These are phyloP conservation scores for Mycena leptocephala DNA, from an alignment of 768 basidiomycete genomes.

Conservation along the genomic window DNA sequence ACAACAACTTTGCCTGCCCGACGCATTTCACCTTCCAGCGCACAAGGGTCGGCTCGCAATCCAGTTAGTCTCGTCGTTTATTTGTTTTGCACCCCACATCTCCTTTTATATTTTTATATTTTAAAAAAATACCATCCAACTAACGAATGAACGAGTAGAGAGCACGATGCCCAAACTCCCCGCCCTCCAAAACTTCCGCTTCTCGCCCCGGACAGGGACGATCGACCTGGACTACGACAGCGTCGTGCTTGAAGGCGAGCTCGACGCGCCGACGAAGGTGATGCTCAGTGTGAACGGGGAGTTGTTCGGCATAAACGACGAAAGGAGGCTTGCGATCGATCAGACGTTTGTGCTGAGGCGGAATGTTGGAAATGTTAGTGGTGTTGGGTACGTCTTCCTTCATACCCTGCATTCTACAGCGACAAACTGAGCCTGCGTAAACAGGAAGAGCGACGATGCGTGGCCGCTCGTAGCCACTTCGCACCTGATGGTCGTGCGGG, in stretches of 20 bases:
- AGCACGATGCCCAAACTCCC: slow-evolving; percentile 29
- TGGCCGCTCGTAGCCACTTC: slow-evolving; percentile 31
- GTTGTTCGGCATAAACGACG: slow-evolving; percentile 11
- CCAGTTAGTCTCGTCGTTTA: neutral
- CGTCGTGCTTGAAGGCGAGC: slow-evolving; percentile 15
- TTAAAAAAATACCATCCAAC: too few species aligned
- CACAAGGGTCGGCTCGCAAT: neutral
- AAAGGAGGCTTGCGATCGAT: slow-evolving; percentile 27
- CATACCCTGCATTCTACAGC: too few species aligned
- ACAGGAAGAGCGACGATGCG: slow-evolving; percentile 5
- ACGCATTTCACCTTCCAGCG: slow-evolving; percentile 26
- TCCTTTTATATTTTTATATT: too few species aligned
- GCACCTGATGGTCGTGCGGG: slow-evolving; percentile 31
- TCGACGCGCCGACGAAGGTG: neutral
- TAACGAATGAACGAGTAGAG: neutral
- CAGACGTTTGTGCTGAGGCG: slow-evolving; percentile 30
- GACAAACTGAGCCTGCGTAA: neutral
- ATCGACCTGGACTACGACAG: slow-evolving; percentile 31
- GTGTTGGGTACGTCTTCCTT: neutral
- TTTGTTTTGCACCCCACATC: neutral
- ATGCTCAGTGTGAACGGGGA: slow-evolving; percentile 28
- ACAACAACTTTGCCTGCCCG: slow-evolving; percentile 24
- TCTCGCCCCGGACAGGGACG: neutral
- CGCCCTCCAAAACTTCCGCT: slow-evolving; percentile 22
- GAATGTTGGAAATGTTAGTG: neutral